Base-by-base conservation (phyloP, 257 asterid genomes). In the Anisodus acutangulus region DNA sequence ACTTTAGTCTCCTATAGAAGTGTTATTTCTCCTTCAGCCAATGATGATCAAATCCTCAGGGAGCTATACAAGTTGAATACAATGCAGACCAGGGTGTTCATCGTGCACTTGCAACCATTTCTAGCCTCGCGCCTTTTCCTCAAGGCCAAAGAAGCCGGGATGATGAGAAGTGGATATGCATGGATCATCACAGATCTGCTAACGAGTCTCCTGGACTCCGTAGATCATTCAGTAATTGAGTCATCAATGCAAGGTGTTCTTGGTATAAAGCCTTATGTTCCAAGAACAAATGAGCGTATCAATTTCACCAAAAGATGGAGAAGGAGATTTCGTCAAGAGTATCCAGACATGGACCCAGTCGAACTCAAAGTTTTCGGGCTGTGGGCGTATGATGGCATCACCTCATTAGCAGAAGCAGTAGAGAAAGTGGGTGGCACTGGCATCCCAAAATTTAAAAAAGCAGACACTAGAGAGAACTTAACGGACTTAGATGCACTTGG, bases 361-460 rank as follows among this genome's bases (percentile, higher is more conserved):
- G 93, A 90, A 15, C 58, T 83, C 19, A 90, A 89, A 71, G 83
- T 90, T 26, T 91, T 85, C 47, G 92, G 97, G n/a, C 58, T 91
- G 35, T 90, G 93, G 93, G 97, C 94, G 1, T 91, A 91, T 31
- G 93, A 92, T 57, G 83, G 92, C 54, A 10, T 86, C 62, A 89
- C 87, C 84, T 84, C 87, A 54, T 84, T 89, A 80, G 91, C 90
- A 22, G 60, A 85, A 85, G 91, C 93, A 0, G 68, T 83, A 22
- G 92, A 90, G 70, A 82, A 71, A 70, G 86, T 83, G 62, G 2
- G 19, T 60, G 64, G 68, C 1, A 88, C 87, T 37, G 15, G 43
- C 74, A 82, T 76, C 47, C 81, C 80, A 72, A 82, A 72, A n/a
- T 80, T 78, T 15, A 72, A 54, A 55, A 69, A 62, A 39, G 58